These are phyloP conservation scores for Xylaria sp. DNA, from an alignment of 2,329 filamentous ascomycete genomes.

Conservation along the genomic window DNA sequence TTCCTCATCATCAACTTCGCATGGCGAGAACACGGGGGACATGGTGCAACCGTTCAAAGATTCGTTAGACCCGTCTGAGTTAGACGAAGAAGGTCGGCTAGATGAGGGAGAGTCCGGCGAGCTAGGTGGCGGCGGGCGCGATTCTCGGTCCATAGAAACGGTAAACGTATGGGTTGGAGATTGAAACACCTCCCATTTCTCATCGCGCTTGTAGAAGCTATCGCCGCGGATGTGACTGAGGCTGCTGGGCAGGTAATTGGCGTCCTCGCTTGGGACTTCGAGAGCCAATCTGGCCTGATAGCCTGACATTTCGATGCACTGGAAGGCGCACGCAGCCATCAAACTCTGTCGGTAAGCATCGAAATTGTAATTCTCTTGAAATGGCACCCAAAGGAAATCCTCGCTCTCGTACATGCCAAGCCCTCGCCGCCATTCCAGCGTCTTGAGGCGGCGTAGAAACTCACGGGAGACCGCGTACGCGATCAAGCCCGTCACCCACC, in stretches of 20 bases:
- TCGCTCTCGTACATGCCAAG: too few relatives aligned
- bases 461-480: slow-evolving; percentile 44
- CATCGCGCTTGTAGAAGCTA: slow-evolving; percentile 20
- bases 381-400: slow-evolving; percentile 39
- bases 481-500: slow-evolving; percentile 43
- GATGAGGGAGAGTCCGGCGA: too few relatives aligned
- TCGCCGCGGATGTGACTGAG: slow-evolving; percentile 19
- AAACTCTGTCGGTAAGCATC: slow-evolving; percentile 42
- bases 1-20: neutral
- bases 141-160: neutral
- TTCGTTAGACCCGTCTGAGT: too few relatives aligned
- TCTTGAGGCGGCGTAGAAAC: slow-evolving; percentile 44
- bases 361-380: slow-evolving; percentile 43
- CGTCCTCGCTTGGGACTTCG: slow-evolving; percentile 44
- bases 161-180: slow-evolving; percentile 16
- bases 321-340: slow-evolving; percentile 43
- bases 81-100: too few relatives aligned
- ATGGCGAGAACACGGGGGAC: too few relatives aligned
- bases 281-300: slow-evolving; percentile 40
- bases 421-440: slow-evolving; percentile 27
- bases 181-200: slow-evolving; percentile 35
- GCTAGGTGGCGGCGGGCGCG: too few relatives aligned
- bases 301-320: slow-evolving; percentile 41
- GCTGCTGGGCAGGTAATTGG: slow-evolving; percentile 29
- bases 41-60: too few relatives aligned